Evolutionary conservation across 208 protist species (phyloP).

Genomic region (Herpetomonas samuelpessoai): DNA sequence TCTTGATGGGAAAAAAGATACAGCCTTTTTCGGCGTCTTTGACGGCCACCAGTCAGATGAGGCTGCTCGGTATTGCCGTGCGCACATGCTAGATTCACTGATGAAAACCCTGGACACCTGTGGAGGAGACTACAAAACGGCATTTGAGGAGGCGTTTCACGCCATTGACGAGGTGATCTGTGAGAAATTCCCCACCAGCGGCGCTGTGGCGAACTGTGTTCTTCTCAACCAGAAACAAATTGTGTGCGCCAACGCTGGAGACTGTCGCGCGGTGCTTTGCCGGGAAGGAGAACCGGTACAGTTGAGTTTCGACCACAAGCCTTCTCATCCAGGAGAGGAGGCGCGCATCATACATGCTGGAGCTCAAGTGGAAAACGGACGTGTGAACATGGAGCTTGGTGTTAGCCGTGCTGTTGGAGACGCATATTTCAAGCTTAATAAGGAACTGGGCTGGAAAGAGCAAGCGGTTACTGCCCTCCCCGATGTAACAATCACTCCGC

Average conservation of each 20-base stretch:
- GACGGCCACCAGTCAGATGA: slow-evolving; percentile 87
- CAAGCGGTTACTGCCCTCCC: slow-evolving; percentile 82
- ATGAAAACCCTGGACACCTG: slow-evolving; percentile 32
- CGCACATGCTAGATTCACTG: slow-evolving; percentile 76
- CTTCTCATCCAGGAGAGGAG: slow-evolving; percentile 58
- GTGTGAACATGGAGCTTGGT: slow-evolving; percentile 91
- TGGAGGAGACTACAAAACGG: slow-evolving; percentile 24
- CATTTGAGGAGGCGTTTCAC: slow-evolving; percentile 68
- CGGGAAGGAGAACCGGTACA: slow-evolving; percentile 57
- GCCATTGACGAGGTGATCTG: slow-evolving; percentile 71
- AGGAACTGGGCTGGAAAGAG: slow-evolving; percentile 51
- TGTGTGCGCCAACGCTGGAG: slow-evolving; percentile 90
- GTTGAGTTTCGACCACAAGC: slow-evolving; percentile 91
- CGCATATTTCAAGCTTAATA: slow-evolving; percentile 86
- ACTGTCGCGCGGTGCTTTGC: slow-evolving; percentile 88
- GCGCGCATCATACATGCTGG: slow-evolving; percentile 82
- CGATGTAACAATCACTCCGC: slow-evolving; percentile 47
- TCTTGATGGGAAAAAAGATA: slow-evolving; percentile 61
- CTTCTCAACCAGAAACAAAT: slow-evolving; percentile 62
- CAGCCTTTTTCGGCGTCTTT: slow-evolving; percentile 89
- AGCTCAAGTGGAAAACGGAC: slow-evolving; percentile 78
- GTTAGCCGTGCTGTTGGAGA: slow-evolving; percentile 94
- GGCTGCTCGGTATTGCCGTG: slow-evolving; percentile 70
- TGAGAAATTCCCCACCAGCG: slow-evolving; percentile 56
- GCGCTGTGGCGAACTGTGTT: slow-evolving; percentile 84